Evolutionary conservation across 2,329 filamentous ascomycete genomes (phyloP).

Genomic region (Lachnellula subtilissima): DNA sequence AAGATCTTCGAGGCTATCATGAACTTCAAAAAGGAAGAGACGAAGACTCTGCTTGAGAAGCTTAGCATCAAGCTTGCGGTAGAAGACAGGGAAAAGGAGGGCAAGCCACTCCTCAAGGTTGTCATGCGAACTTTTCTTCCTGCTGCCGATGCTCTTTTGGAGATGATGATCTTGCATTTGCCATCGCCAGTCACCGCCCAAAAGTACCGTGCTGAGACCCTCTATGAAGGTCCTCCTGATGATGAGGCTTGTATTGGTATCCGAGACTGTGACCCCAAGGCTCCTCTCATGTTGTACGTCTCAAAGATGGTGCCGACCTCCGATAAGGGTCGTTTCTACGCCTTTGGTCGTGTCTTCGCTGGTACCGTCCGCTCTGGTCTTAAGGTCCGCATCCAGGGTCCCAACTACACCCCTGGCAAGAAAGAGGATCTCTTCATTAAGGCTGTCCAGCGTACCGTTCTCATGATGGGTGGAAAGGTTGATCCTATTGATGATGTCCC

Average conservation of each 20-base stretch:
- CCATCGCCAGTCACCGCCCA: constrained; percentile 94
- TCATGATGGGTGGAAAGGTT: constrained; percentile 99
- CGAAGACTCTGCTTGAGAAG: constrained; percentile 78
- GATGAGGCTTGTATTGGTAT: constrained; percentile 93
- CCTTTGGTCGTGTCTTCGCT: constrained; percentile 99
- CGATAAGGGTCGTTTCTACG: constrained; percentile 99
- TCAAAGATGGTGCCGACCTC: constrained; percentile 99
- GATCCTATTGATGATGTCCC: constrained; percentile 99
- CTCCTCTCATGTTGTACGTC: constrained; percentile 99
- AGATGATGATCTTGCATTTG: constrained; percentile 99
- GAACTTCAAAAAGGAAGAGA: constrained; percentile 98
- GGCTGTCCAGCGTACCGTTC: constrained; percentile 98
- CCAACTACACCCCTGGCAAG: constrained; percentile 96
- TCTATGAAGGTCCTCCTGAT: constrained; percentile 95
- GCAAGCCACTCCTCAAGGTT: constrained; percentile 96
- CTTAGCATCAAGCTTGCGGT: constrained; percentile 83
- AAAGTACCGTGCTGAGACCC: constrained; percentile 95
- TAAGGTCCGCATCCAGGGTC: constrained; percentile 99
- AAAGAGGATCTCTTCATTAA: constrained; percentile 99
- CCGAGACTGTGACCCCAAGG: constrained; percentile 97
- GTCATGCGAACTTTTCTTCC: constrained; percentile 99
- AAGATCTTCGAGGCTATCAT: constrained; percentile 94
- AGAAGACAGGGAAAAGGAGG: constrained; percentile 90
- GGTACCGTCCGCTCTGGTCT: constrained; percentile 97
- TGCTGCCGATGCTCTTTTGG: constrained; percentile 92